These are phyloP conservation scores for Fusarium neocosmosporiellum DNA, from an alignment of 2,329 filamentous ascomycete genomes.

Conservation along the genomic window DNA sequence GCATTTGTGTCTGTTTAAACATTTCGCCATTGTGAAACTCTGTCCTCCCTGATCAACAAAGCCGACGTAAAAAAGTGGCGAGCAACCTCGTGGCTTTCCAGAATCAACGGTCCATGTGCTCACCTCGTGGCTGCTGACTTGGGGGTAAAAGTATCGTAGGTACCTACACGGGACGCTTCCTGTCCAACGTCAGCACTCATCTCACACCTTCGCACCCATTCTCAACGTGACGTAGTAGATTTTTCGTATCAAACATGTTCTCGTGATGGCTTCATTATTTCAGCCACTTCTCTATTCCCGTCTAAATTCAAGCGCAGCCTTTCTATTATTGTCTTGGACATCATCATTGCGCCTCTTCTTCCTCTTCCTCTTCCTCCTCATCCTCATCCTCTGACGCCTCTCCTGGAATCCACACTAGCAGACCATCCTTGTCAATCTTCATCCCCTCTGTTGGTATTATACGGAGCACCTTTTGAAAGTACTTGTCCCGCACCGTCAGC, in stretches of 20 bases:
- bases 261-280: slow-evolving; percentile 29
- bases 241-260: slow-evolving; percentile 1
- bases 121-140: not conserved
- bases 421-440: slow-evolving; percentile 71
- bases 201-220: not conserved
- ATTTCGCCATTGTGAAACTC: not conserved
- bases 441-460: slow-evolving; percentile 83
- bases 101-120: not conserved
- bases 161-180: not conserved
- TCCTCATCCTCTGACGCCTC: slow-evolving; percentile 38
- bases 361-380: slow-evolving; percentile 38
- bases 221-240: not conserved
- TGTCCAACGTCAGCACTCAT: not conserved
- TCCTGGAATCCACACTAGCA: slow-evolving; percentile 70
- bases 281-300: slow-evolving; percentile 1
- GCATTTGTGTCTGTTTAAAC: not conserved
- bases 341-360: slow-evolving; percentile 18
- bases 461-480: slow-evolving; percentile 90
- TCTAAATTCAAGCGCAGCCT: slow-evolving; percentile 11
- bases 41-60: not conserved
- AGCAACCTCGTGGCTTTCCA: not conserved
- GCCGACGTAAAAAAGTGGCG: not conserved
- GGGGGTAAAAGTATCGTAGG: not conserved
- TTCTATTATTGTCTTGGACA: slow-evolving; percentile 12
- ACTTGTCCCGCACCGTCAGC: slow-evolving; percentile 85